Evolutionary conservation across 1,284 basidiomycete genomes (phyloP).

Genomic region (Grifola frondosa): DNA sequence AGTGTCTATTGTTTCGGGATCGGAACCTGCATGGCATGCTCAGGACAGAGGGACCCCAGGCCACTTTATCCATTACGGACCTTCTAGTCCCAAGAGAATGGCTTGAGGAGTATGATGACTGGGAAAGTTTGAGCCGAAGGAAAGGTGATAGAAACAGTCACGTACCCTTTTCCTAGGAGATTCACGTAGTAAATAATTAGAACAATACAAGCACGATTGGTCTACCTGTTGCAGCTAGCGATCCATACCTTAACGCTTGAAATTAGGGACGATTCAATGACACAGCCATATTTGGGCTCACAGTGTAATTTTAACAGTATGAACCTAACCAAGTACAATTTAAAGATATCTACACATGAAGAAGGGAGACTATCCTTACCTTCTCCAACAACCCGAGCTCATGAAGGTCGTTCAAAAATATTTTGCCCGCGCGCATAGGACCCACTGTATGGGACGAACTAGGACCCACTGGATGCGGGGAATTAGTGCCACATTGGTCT

Average conservation of each 20-base stretch:
- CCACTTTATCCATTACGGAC: constrained; percentile 36
- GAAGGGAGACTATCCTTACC: constrained; percentile 35
- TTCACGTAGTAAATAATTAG: constrained; percentile 14
- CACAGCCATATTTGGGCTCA: constrained; percentile 37
- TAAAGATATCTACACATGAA: constrained; percentile 4
- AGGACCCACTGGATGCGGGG: constrained; percentile 44
- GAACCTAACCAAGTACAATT: constrained; percentile 48
- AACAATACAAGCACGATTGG: constrained; percentile 7
- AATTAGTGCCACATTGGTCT: constrained; percentile 3
- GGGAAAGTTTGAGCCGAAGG: constrained; percentile 9
- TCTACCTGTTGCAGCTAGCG: constrained; percentile 74
- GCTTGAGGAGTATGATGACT: constrained; percentile 96
- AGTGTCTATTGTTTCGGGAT: constrained; percentile 85
- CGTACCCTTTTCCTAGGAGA: constrained; percentile 75
- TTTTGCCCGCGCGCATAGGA: constrained; percentile 90
- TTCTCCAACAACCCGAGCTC: constrained; percentile 72
- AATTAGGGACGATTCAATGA: background rate
- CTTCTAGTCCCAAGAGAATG: constrained; percentile 88
- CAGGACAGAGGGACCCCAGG: background rate
- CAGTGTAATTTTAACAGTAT: constrained; percentile 83
- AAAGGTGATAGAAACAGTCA: constrained; percentile 1
- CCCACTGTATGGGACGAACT: constrained; percentile 78
- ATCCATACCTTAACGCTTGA: constrained; percentile 63
- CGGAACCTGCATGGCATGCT: constrained; percentile 48
- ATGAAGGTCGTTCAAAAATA: constrained; percentile 79